These are phyloP conservation scores for Citrus inodora DNA, from an alignment of 345 rosid genomes.

Conservation along the genomic window DNA sequence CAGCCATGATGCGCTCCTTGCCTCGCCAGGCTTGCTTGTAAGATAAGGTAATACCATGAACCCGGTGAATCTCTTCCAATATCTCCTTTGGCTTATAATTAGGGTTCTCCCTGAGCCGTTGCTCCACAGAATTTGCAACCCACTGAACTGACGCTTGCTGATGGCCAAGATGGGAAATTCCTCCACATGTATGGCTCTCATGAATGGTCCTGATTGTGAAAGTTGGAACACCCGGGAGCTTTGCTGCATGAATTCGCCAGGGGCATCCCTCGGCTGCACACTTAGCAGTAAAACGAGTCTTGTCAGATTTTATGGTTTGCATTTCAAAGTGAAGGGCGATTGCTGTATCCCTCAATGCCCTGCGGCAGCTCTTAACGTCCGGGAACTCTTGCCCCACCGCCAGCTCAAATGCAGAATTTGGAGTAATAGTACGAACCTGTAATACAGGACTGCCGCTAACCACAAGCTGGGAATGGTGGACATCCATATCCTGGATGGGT, in stretches of 20 bases:
- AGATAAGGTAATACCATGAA: slow-evolving; percentile 88
- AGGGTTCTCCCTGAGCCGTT: slow-evolving; percentile 86
- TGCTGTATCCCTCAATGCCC: slow-evolving; percentile 93
- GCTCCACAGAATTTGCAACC: slow-evolving; percentile 97
- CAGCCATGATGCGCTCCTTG: slow-evolving; percentile 95
- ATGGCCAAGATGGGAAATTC: slow-evolving; percentile 92
- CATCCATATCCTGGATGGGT: slow-evolving; percentile 33
- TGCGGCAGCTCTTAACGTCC: slow-evolving; percentile 92
- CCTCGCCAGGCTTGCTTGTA: slow-evolving; percentile 99
- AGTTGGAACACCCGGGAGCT: slow-evolving; percentile 96
- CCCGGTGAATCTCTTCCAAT: slow-evolving; percentile 93
- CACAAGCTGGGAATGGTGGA: slow-evolving; percentile 40
- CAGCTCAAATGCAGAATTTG: slow-evolving; percentile 51
- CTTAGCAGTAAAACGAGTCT: slow-evolving; percentile 95
- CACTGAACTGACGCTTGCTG: slow-evolving; percentile 99
- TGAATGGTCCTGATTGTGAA: slow-evolving; percentile 93
- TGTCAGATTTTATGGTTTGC: slow-evolving; percentile 98
- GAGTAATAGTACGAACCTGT: slow-evolving; percentile 61
- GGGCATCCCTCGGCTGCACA: slow-evolving; percentile 98
- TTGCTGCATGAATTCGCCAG: slow-evolving; percentile 98
- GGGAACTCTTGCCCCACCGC: slow-evolving; percentile 96
- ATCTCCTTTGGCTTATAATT: slow-evolving; percentile 96
- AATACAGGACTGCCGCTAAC: slow-evolving; percentile 42
- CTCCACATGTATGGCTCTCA: slow-evolving; percentile 86
- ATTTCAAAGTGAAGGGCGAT: slow-evolving; percentile 98